Percentiles rank a stretch among this genome's conserved stretches.
Conservation (phyloP, 345 rosid genomes). For the Salix brachista region DNA sequence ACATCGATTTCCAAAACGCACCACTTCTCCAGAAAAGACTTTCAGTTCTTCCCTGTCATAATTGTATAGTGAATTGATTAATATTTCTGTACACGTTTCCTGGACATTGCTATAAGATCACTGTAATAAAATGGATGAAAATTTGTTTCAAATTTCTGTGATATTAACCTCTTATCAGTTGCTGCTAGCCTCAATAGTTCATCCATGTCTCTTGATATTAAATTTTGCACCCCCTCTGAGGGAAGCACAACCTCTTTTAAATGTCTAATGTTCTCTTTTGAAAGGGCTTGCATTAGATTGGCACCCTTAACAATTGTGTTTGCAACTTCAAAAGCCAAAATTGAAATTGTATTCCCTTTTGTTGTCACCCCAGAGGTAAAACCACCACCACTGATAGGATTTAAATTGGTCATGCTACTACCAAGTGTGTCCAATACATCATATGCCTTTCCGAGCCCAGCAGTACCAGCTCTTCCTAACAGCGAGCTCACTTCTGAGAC, state of each 20-base stretch:
- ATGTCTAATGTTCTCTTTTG: conserved; percentile 60
- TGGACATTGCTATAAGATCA: background rate
- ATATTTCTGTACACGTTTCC: background rate
- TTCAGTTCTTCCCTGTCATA: conserved; percentile 78
- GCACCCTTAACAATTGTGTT: conserved; percentile 92
- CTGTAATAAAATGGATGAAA: background rate
- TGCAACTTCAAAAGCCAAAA: conserved; percentile 92
- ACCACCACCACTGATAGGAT: conserved; percentile 46
- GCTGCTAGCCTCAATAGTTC: conserved; percentile 75
- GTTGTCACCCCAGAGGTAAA: conserved; percentile 73
- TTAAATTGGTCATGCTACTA: conserved; percentile 88
- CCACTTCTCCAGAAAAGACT: conserved; percentile 89
- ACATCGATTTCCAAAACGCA: conserved; percentile 96
- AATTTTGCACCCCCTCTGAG: conserved; percentile 81
- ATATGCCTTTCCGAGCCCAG: conserved; percentile 81
- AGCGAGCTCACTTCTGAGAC: conserved; percentile 86
- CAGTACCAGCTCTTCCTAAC: conserved; percentile 86
- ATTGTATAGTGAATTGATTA: conserved; percentile 4
- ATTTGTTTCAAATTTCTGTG: background rate
- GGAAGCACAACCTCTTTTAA: conserved; percentile 82
- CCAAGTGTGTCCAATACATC: conserved; percentile 93
- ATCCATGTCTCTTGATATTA: conserved; percentile 79
- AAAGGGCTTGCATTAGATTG: conserved; percentile 86
- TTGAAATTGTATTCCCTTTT: conserved; percentile 74
- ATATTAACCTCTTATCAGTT: conserved; percentile 78